These are phyloP conservation scores for Mrakia frigida DNA, from an alignment of 768 basidiomycete species.

Conservation along the genomic window DNA sequence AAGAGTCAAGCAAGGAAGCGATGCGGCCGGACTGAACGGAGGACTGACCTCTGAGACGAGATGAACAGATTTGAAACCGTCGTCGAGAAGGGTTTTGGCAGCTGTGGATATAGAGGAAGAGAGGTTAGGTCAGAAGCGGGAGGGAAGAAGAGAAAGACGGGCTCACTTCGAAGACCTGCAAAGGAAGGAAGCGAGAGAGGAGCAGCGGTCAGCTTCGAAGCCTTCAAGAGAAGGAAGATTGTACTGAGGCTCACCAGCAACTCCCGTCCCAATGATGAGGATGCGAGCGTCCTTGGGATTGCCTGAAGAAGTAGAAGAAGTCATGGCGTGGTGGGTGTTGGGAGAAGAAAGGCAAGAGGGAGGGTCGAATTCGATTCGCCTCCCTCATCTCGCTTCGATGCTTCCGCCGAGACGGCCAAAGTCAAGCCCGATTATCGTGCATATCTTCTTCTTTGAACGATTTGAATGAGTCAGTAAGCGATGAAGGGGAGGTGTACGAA, in stretches of 20 bases:
- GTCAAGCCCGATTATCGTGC: too few species aligned
- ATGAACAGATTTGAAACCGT: neutral
- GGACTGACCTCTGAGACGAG: neutral
- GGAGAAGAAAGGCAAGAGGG: neutral
- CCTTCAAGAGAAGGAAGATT: too few species aligned
- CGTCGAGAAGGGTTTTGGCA: neutral
- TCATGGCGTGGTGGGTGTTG: neutral
- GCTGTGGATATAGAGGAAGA: neutral
- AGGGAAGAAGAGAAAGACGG: neutral
- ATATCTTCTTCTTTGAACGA: too few species aligned
- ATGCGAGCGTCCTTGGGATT: neutral
- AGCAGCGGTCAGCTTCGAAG: neutral
- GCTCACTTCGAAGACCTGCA: neutral
- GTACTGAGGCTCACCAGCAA: neutral
- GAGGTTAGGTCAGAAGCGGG: neutral
- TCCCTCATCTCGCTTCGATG: too few species aligned
- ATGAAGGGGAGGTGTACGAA: too few species aligned
- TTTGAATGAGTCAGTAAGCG: too few species aligned
- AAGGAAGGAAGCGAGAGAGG: neutral
- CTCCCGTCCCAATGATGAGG: neutral
- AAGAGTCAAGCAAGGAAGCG: neutral
- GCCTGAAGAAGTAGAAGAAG: neutral
- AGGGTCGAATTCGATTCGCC: neutral
- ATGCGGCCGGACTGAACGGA: neutral
- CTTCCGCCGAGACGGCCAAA: too few species aligned